phyloP scores from a whole-genome alignment of 805 yeast species.

The Blastobotrys parvus region DNA sequence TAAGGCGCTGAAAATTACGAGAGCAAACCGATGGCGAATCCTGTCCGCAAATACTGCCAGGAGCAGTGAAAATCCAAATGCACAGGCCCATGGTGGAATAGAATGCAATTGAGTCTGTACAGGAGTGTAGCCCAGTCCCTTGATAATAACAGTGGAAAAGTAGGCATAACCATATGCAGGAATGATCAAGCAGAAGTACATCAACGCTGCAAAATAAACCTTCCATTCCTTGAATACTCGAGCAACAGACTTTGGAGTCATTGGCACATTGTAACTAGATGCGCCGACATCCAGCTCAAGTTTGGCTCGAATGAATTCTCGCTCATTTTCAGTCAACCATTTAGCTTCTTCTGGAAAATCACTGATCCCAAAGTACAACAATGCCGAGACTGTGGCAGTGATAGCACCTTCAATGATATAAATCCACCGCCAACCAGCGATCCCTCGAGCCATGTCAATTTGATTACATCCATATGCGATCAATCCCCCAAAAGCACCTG shows the following conservation, averaged over 20 bases:
- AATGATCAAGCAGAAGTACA: constrained; percentile 56
- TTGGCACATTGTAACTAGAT: constrained; percentile 43
- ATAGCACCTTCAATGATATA: constrained; percentile 43
- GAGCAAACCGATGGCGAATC: constrained; percentile 30
- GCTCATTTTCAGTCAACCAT: constrained; percentile 44
- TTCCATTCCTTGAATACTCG: constrained; percentile 52
- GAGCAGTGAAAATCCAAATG: constrained; percentile 58
- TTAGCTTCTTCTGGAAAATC: constrained; percentile 67
- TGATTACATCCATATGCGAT: constrained; percentile 57
- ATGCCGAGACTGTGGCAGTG: constrained; percentile 28
- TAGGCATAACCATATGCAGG: constrained; percentile 74
- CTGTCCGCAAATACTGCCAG: constrained; percentile 59
- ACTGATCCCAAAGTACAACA: constrained; percentile 42
- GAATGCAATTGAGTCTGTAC: constrained; percentile 72
- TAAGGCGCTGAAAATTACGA: constrained; percentile 19
- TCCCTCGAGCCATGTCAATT: constrained; percentile 37
- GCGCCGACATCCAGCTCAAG: constrained; percentile 45
- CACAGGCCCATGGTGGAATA: constrained; percentile 76
- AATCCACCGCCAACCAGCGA: constrained; percentile 48
- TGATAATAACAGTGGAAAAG: constrained; percentile 61
- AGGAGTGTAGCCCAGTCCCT: constrained; percentile 54
- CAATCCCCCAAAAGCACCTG: constrained; percentile 75
- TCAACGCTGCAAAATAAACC: constrained; percentile 48
- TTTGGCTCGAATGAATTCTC: constrained; percentile 49
- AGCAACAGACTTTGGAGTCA: constrained; percentile 38